These are phyloP conservation scores for Pisolithus tinctorius DNA, from an alignment of 768 basidiomycete species.

Conservation along the genomic window DNA sequence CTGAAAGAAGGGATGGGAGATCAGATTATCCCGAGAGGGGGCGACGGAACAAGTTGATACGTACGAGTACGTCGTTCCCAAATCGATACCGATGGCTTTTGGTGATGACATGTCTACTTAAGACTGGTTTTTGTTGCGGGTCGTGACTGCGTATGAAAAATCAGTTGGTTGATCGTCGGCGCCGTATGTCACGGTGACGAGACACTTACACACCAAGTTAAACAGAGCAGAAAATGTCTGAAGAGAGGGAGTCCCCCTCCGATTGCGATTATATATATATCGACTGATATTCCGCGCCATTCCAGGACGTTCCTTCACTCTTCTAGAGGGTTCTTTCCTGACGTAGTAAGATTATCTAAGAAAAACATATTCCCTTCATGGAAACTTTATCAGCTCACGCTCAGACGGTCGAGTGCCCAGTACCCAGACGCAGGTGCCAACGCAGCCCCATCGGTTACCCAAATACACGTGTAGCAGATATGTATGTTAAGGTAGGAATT, in stretches of 20 bases:
- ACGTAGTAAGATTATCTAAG: constrained; percentile 29
- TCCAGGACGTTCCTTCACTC: constrained; percentile 27
- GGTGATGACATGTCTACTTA: constrained; percentile 34
- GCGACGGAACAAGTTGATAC: constrained; percentile 23
- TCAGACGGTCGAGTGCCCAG: not conserved
- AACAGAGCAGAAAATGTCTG: constrained; percentile 11
- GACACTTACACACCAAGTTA: constrained; percentile 13
- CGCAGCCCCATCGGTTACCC: constrained; percentile 1
- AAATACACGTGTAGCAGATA: constrained; percentile 19
- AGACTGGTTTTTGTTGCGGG: constrained; percentile 6
- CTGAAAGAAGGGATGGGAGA: constrained; percentile 33
- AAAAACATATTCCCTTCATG: constrained; percentile 7
- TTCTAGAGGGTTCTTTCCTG: constrained; percentile 30
- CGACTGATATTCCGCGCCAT: constrained; percentile 20
- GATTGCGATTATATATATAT: constrained; percentile 20
- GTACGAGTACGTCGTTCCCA: constrained; percentile 90
- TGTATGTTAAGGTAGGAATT: constrained; percentile 18
- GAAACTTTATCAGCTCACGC: not conserved
- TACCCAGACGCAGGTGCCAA: no score
- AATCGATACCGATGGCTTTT: constrained; percentile 88
- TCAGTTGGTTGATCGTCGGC: constrained; percentile 2
- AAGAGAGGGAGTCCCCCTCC: not conserved
- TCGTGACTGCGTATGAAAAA: constrained; percentile 7
- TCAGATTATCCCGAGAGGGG: constrained; percentile 5
- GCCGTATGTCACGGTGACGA: not conserved